Percentiles rank a stretch among this genome's conserved stretches.
Evolutionary conservation across 352 stramenopile species (phyloP).

Genomic region (Globisporangium sylvaticum): DNA sequence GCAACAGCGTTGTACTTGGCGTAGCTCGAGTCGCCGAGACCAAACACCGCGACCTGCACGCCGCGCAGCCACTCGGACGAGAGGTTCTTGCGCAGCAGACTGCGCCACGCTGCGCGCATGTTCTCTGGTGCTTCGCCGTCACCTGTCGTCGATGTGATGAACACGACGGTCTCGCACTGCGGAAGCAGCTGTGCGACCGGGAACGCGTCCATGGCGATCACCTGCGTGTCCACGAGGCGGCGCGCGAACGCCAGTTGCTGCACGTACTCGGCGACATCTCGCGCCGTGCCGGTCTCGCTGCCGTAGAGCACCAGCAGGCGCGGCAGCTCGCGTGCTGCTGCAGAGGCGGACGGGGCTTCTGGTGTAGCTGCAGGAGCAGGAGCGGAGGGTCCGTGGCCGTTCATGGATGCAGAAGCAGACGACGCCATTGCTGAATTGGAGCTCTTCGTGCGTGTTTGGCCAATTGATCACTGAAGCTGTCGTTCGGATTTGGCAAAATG

Average conservation of each 20-base stretch:
- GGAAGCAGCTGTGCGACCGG: constrained; percentile 44
- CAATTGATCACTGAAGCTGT: too few relatives aligned
- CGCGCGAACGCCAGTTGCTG: constrained; percentile 60
- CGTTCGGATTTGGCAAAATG: too few relatives aligned
- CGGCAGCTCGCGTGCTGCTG: constrained; percentile 9
- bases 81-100: constrained; percentile 85
- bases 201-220: constrained; percentile 69
- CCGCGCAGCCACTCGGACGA: constrained; percentile 51
- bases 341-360: not conserved
- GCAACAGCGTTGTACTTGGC: constrained; percentile 91
- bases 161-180: constrained; percentile 68
- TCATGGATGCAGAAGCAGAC: not conserved
- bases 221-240: constrained; percentile 47
- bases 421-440: not conserved
- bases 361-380: not conserved
- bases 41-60: constrained; percentile 87
- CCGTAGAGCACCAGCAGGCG: constrained; percentile 87
- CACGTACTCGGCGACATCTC: constrained; percentile 85
- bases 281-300: constrained; percentile 86
- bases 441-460: too few relatives aligned
- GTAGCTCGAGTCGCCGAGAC: constrained; percentile 91
- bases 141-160: constrained; percentile 89
- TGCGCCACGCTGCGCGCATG: constrained; percentile 84
- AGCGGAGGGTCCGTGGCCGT: not conserved
- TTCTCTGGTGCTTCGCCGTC: constrained; percentile 91